Percentiles rank a stretch among this genome's conserved stretches.
Conservation (phyloP, 2,329 filamentous ascomycete species). For the Emergomyces pasteurianus region DNA sequence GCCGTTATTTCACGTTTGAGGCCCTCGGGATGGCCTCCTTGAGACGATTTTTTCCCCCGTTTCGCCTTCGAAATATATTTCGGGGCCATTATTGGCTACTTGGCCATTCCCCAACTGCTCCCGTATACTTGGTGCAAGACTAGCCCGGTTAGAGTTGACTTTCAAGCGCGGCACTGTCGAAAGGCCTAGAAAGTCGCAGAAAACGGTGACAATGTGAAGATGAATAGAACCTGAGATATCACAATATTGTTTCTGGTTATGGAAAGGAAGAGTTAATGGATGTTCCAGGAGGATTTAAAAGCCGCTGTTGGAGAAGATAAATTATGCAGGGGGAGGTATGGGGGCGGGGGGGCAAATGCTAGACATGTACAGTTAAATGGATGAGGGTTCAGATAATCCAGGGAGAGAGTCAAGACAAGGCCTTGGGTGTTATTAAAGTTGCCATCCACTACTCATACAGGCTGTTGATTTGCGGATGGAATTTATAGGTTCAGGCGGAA, state of each 20-base stretch:
- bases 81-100: not conserved
- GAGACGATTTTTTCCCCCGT: not conserved
- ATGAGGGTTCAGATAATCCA: not conserved
- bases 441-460: not conserved
- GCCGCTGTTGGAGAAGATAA: not conserved
- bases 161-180: not conserved
- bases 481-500: not conserved
- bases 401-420: not conserved
- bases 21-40: not conserved
- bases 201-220: not conserved
- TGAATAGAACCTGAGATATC: not conserved
- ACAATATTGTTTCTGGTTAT: not conserved
- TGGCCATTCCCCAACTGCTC: not conserved
- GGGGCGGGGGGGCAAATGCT: not conserved
- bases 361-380: not conserved
- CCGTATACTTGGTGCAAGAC: not conserved
- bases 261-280: not conserved
- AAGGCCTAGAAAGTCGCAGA: no score
- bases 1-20: not conserved
- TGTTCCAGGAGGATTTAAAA: not conserved
- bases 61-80: not conserved
- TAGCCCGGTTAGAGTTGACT: not conserved
- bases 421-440: no score
- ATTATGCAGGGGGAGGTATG: not conserved
- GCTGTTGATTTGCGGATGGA: not conserved